These are phyloP conservation scores for Hypoxylon sp. DNA, from an alignment of 2,329 filamentous ascomycete species.

Conservation along the genomic window DNA sequence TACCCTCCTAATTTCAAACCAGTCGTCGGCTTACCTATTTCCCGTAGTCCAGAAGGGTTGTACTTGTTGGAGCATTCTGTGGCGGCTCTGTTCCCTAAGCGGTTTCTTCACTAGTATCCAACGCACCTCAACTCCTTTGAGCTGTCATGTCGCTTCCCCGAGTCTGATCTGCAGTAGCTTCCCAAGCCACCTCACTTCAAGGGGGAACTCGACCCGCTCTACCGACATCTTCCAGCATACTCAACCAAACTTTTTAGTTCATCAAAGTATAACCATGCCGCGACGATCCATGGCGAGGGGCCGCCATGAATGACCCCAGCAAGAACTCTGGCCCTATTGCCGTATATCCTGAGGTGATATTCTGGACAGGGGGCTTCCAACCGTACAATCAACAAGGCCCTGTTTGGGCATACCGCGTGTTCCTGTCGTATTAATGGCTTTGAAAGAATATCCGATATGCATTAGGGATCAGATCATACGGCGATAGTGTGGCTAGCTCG, in stretches of 20 bases:
- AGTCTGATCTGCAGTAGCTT: slow-evolving; percentile 22
- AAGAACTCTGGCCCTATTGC: slow-evolving; percentile 16
- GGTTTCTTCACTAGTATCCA: slow-evolving; percentile 28
- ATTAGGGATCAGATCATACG: slow-evolving; percentile 22
- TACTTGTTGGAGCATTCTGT: slow-evolving; percentile 18
- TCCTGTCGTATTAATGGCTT: slow-evolving; percentile 9
- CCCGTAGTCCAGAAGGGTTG: slow-evolving; percentile 11
- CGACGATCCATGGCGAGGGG: slow-evolving; percentile 3
- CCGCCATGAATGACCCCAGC: slow-evolving; percentile 12
- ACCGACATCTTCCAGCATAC: slow-evolving; percentile 9
- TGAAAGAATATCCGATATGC: slow-evolving; percentile 16
- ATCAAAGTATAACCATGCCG: slow-evolving; percentile 1
- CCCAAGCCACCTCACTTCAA: slow-evolving; percentile 25
- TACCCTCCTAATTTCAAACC: slow-evolving; percentile 15
- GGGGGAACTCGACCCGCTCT: slow-evolving; percentile 10
- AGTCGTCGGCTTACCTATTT: slow-evolving; percentile 18
- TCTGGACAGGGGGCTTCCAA: slow-evolving; percentile 1
- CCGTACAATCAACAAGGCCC: background rate
- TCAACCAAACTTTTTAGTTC: slow-evolving; percentile 1
- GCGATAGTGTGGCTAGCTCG: background rate
- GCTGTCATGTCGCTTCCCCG: slow-evolving; percentile 1
- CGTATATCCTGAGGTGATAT: slow-evolving; percentile 5
- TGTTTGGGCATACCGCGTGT: slow-evolving; percentile 16
- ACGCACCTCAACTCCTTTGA: background rate
- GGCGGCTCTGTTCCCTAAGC: slow-evolving; percentile 28